Evolutionary conservation across 2,329 filamentous ascomycete species (phyloP), one percentile per base, ranked within the genome.

Genomic region (Trichoderma gracile): DNA sequence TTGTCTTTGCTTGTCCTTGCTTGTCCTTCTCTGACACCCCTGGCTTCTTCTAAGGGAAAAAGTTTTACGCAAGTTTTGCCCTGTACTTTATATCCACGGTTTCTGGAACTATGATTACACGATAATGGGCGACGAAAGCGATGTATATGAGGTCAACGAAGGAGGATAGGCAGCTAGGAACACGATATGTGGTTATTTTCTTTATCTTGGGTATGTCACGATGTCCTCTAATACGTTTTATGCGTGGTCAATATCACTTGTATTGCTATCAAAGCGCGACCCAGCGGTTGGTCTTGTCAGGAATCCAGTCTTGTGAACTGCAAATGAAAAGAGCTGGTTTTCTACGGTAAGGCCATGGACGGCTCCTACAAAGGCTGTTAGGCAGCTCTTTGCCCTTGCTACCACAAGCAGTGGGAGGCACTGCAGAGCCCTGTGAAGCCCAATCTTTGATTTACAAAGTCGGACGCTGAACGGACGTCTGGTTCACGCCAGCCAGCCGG

Each of bases 371-470:
- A 12, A 15, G 17, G 5, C 12, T 23, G 30, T 19, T 50, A 54
- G 4, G 14, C 49, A 14, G 25, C 19, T 15, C 59, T 10, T 42
- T 40, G 21, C 21, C 27, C n/a, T 9, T n/a, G 19, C 47, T 17
- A 7, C 47, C 1, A 19, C 8, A 21, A 15, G 5, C 43, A 21
- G 40, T 21, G 15, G 12, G 14, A 25, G 25, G 19, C 5, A 19
- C 6, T n/a, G 12, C 21, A 33, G 10, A 49, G 12, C 2, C 49
- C 14, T 19, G 7, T n/a, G 14, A 49, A 42, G 40, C n/a, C 5
- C 14, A n/a, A 25, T 54, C 15, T 62, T 62, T 62, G 59, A 62
- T 62, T 62, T 62, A 54, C 49, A 62, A 54, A 33, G 33, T 6
- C 4, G 12, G 1, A 3, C 12, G 23, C 33, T 14, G 17, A 25